phyloP scores from a whole-genome alignment of 805 yeast genomes.

The Kluyveromyces dobzhanskii region DNA sequence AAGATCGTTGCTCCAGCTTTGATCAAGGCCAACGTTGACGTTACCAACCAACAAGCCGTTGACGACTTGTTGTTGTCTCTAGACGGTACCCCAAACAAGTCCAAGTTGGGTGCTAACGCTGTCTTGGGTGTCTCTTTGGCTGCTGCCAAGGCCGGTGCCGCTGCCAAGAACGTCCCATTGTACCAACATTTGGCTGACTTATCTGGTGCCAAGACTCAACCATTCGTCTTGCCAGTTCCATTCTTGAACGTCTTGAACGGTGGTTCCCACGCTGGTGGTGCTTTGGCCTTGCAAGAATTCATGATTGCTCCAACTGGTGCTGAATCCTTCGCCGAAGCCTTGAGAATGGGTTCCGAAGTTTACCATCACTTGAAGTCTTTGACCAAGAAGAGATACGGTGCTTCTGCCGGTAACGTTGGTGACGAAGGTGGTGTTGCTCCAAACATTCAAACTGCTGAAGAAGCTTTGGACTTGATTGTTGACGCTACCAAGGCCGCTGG shows the following conservation, averaged over 20 bases:
- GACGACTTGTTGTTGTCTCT: conserved; percentile 79
- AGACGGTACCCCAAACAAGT: conserved; percentile 97
- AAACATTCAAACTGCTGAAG: conserved; percentile 88
- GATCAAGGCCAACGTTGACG: conserved; percentile 69
- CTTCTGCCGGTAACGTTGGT: conserved; percentile 99
- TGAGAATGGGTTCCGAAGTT: conserved; percentile 95
- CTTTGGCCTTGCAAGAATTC: conserved; percentile 98
- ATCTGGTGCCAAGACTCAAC: conserved; percentile 59
- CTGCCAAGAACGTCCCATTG: conserved; percentile 87
- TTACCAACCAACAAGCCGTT: conserved; percentile 76
- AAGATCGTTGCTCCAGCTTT: conserved; percentile 91
- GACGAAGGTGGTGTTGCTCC: conserved; percentile 99
- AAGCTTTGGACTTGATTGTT: conserved; percentile 91
- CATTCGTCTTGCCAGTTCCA: conserved; percentile 96
- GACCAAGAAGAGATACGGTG: conserved; percentile 93
- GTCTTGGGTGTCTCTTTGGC: conserved; percentile 96
- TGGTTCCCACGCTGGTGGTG: conserved; percentile 99
- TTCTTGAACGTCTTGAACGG: conserved; percentile 99
- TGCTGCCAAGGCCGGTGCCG: conserved; percentile 97
- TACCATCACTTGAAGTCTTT: conserved; percentile 92
- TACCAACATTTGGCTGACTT: conserved; percentile 85
- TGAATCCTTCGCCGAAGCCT: conserved; percentile 83
- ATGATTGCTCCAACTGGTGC: conserved; percentile 97
- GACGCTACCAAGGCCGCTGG: conserved; percentile 90
- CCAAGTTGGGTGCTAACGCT: conserved; percentile 98